These are phyloP conservation scores for Cystobasidium slooffiae DNA, from an alignment of 1,284 basidiomycete species.

Conservation along the genomic window DNA sequence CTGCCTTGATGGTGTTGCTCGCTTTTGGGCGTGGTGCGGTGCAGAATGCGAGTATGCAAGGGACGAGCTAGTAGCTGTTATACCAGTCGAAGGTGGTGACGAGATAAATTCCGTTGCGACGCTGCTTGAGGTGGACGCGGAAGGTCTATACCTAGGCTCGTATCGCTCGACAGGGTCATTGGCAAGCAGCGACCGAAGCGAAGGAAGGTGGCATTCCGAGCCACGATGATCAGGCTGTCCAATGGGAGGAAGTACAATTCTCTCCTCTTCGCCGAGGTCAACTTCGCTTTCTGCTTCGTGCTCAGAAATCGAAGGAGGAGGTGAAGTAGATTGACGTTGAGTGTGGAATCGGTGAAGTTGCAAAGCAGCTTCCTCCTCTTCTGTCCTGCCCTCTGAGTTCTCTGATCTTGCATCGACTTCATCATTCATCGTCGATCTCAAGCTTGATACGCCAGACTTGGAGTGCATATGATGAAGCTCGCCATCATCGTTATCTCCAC, in stretches of 20 bases:
- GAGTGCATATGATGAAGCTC: not conserved
- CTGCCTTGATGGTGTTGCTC: slow-evolving; percentile 34
- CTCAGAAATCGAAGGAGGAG: not conserved
- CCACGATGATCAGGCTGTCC: slow-evolving; percentile 33
- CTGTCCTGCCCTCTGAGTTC: slow-evolving; percentile 9
- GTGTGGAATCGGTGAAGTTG: slow-evolving; percentile 8
- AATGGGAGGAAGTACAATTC: slow-evolving; percentile 25
- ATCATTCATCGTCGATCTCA: slow-evolving; percentile 38
- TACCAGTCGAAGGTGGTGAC: slow-evolving; percentile 3
- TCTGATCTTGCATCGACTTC: slow-evolving; percentile 21
- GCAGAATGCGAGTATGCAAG: slow-evolving; percentile 5
- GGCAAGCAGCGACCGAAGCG: slow-evolving; percentile 30
- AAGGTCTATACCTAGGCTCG: not conserved
- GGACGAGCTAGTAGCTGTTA: slow-evolving; percentile 4
- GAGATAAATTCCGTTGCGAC: not conserved
- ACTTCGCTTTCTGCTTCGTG: not conserved
- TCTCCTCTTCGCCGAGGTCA: slow-evolving; percentile 11
- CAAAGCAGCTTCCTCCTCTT: slow-evolving; percentile 13
- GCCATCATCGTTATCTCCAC: not conserved
- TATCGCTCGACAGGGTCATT: slow-evolving; percentile 11
- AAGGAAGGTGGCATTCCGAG: slow-evolving; percentile 40
- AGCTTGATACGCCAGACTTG: slow-evolving; percentile 30
- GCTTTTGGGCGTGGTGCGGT: slow-evolving; percentile 21
- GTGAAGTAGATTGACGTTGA: slow-evolving; percentile 6
- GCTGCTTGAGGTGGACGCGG: not conserved